Evolutionary conservation across 2,329 filamentous ascomycete species (phyloP), one percentile per base, ranked within the genome.

Genomic region (Diaporthe batatas): DNA sequence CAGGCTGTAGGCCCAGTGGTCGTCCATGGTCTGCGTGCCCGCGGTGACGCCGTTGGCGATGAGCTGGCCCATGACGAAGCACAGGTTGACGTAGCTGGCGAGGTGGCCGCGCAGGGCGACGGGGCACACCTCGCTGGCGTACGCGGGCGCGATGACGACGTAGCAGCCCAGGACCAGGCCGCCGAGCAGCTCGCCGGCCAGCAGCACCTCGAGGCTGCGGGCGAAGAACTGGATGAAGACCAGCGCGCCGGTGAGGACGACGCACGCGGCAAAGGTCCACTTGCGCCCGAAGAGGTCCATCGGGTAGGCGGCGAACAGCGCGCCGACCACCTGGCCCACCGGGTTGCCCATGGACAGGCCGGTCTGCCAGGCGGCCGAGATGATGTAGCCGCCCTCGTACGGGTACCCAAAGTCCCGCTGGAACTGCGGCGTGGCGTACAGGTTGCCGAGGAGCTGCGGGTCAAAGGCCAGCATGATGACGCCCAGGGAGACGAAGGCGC

Each of bases 151-250:
- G 69, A 88, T 88, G 34, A 90, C 87, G 6, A 89, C 88, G 77
- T 90, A 91, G 69, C 87, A 88, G 3, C 89, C 90, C n/a, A 90
- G 83, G 0, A 91, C 87, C 8, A 91, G 82, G 1, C 91, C 90
- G 32, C 88, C 87, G 0, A 92, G 82, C 2, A 92, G 82, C 82
- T 92, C 89, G 36, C 89, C 88, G 2, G 88, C 88, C n/a, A 91
- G 85, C 2, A 92, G 82, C 16, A 87, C 86, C 10, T 84, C 77
- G 16, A 91, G 83, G 0, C 86, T 87, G 2, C 86, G 84, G 16
- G 89, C 88, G 76, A 91, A 91, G 82, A 91, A 91, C 75, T 91
- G 89, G 71, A 91, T 86, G 78, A 91, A 91, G 72, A 91, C 86
- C 53, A 91, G 86, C 1, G 81, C 84, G 16, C 85, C 84, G 2